These are phyloP conservation scores for Phlyctochytrium bullatum DNA, from an alignment of 192 early-diverging fungal genomes.

Conservation along the genomic window DNA sequence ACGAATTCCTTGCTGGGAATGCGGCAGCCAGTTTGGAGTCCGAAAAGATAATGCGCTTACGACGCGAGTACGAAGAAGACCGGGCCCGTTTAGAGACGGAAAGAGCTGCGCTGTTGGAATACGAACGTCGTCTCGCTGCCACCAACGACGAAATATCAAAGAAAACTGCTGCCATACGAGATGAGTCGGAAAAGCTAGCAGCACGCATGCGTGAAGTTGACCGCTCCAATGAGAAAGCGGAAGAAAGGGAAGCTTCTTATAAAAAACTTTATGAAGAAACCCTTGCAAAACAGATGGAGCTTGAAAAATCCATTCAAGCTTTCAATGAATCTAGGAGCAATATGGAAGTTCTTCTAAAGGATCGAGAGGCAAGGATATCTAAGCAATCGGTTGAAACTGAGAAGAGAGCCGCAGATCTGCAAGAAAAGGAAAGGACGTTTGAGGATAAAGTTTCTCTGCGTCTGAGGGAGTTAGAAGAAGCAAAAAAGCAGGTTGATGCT, in stretches of 20 bases:
- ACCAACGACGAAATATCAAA: neutral
- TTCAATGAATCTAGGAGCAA: slow-evolving; percentile 19
- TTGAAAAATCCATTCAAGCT: slow-evolving; percentile 15
- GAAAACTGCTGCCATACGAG: neutral
- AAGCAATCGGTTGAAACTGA: slow-evolving; percentile 16
- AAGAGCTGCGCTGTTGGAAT: neutral
- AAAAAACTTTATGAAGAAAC: neutral
- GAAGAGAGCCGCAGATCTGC: slow-evolving; percentile 9
- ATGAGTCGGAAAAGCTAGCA: neutral
- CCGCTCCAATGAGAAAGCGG: neutral
- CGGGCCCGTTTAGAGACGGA: neutral
- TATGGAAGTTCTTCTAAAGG: slow-evolving; percentile 16
- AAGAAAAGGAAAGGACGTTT: slow-evolving; percentile 11
- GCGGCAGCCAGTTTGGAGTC: neutral
- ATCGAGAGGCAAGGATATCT: slow-evolving; percentile 15
- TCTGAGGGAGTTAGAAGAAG: slow-evolving; percentile 5
- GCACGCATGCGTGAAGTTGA: neutral
- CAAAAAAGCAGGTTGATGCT: slow-evolving; percentile 9
- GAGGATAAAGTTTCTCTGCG: slow-evolving; percentile 11
- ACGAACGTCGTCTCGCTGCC: neutral
- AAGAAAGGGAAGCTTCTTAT: neutral
- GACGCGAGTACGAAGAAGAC: neutral
- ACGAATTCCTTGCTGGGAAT: neutral
- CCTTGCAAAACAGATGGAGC: slow-evolving; percentile 5
- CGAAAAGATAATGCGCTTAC: neutral